phyloP scores from a whole-genome alignment of 2,329 filamentous ascomycete genomes.

The Fulvia fulva region DNA sequence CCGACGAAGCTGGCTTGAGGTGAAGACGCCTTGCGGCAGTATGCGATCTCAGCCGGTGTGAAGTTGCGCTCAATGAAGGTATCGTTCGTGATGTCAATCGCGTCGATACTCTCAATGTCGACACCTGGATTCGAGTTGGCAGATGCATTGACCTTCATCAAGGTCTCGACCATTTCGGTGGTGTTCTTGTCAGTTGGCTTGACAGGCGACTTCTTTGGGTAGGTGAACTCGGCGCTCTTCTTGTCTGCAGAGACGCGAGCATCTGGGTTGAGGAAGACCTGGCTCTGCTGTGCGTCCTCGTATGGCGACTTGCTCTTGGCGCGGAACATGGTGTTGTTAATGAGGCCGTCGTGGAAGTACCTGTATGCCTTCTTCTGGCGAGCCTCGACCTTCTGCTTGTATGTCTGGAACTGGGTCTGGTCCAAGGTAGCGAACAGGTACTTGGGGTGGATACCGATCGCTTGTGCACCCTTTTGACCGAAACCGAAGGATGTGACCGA shows the following conservation, averaged over 20 bases:
- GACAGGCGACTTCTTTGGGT: constrained; percentile 66
- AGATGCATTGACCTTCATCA: constrained; percentile 61
- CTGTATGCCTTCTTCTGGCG: constrained; percentile 98
- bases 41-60: constrained; percentile 74
- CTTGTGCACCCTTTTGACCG: constrained; percentile 97
- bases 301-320: constrained; percentile 92
- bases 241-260: constrained; percentile 81
- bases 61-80: constrained; percentile 96
- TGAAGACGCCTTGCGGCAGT: constrained; percentile 75
- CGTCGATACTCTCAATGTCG: constrained; percentile 83
- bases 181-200: constrained; percentile 61
- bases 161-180: constrained; percentile 69
- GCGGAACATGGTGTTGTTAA: constrained; percentile 97
- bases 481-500: constrained; percentile 98
- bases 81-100: constrained; percentile 89
- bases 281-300: constrained; percentile 76
- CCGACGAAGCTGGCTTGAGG: constrained; percentile 91
- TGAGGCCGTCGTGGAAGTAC: constrained; percentile 96
- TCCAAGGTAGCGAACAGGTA: constrained; percentile 96
- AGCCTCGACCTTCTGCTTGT: constrained; percentile 82
- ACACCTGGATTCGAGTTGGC: constrained; percentile 76
- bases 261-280: constrained; percentile 89
- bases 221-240: constrained; percentile 77
- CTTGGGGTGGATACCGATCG: constrained; percentile 92
- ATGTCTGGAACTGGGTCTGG: constrained; percentile 72